Evolutionary conservation across 1,139 yeast species (phyloP), one percentile per base, ranked within the genome.

Genomic region (Taiozyma sp.): DNA sequence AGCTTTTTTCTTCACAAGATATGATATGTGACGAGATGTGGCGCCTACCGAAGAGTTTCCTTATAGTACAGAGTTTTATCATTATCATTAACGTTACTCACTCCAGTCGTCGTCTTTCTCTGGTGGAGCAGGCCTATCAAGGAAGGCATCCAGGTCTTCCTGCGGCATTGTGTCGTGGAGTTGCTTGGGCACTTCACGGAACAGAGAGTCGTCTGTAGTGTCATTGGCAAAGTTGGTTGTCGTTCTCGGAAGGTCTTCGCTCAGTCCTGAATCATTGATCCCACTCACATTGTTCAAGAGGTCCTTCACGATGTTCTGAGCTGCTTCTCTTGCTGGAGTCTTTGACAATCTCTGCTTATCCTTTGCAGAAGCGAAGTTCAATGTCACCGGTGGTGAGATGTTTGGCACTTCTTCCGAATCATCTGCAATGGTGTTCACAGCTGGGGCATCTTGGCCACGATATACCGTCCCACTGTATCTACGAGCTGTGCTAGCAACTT

Each of bases 311-410:
- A 61, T 60, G 29, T 46, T 57, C 9, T 56, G 57, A 1, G 62
- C 65, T 30, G 57, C 61, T 38, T 59, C 55, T 40, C 60, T 59
- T 2, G 61, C 57, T 9, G 58, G 58, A 10, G 60, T 54, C 24
- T 47, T 48, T 14, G 51, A 46, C 23, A 54, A 4, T 19, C n/a
- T 39, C 2, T 43, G 47, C 19, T 46, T 47, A 6, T 42, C 28
- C 13, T 34, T 32, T 8, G 44, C 50, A 13, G 57, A 54, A 8
- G 63, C 61, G 44, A 58, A 60, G 23, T 60, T 51, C 16, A 60
- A 49, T 4, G 65, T 62, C n/a, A 59, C 60, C 3, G 65, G 65
- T 8, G 66, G 66, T 22, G 66, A 61, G 4, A 60, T 48, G 8
- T 49, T 52, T 7, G 62, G 57, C 1, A 46, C 48, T 7, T 57